These are phyloP conservation scores for Melastoma candidum DNA, from an alignment of 441 rosid species.

Conservation along the genomic window DNA sequence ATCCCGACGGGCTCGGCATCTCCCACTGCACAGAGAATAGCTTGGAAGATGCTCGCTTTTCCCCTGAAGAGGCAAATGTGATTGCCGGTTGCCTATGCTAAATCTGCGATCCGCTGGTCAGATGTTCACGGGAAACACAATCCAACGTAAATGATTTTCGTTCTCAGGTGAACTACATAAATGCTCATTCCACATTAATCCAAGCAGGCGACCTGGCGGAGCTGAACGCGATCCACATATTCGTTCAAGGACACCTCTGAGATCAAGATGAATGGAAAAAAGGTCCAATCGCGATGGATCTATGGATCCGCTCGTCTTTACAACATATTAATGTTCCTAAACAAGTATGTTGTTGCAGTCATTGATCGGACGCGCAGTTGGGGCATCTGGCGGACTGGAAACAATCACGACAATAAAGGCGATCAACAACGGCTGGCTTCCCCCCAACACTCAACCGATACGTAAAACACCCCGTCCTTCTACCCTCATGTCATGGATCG, in stretches of 20 bases:
- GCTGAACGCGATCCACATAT: slow-evolving; percentile 79
- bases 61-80: slow-evolving; percentile 45
- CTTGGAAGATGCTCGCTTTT: slow-evolving; percentile 50
- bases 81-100: neutral
- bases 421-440: slow-evolving; percentile 81
- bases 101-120: no score
- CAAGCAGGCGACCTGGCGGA: slow-evolving; percentile 96
- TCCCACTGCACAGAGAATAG: slow-evolving; percentile 53
- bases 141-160: neutral
- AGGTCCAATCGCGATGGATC: slow-evolving; percentile 33
- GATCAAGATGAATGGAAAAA: slow-evolving; percentile 88
- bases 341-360: slow-evolving; percentile 38
- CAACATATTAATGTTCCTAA: neutral
- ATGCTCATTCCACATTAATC: slow-evolving; percentile 94
- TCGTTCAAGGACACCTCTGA: slow-evolving; percentile 75
- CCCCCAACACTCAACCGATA: slow-evolving; percentile 90
- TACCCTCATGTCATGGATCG: no score
- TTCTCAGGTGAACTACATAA: slow-evolving; percentile 80
- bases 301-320: neutral
- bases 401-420: slow-evolving; percentile 87
- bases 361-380: slow-evolving; percentile 96
- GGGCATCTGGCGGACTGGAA: slow-evolving; percentile 97
- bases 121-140: neutral
- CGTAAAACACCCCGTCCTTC: slow-evolving; percentile 23
- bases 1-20: slow-evolving; percentile 56